Conservation (phyloP, 495 filamentous ascomycete species). For the Bathelium albidoporum region DNA sequence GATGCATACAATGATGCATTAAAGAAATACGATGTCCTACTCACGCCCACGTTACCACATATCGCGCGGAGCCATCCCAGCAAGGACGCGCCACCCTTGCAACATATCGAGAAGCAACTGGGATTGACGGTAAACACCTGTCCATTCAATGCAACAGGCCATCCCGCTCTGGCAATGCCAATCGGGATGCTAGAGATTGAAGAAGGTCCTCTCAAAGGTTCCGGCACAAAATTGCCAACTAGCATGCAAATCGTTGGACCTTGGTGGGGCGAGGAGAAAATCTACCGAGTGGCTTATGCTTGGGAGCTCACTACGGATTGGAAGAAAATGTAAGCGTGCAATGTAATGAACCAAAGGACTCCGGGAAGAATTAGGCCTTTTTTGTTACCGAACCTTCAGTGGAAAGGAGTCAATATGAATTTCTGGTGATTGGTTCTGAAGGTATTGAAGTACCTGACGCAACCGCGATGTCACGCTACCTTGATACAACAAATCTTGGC, state of each 20-base stretch:
- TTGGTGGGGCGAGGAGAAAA: conserved; percentile 39
- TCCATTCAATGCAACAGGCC: conserved; percentile 47
- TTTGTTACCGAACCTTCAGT: neutral
- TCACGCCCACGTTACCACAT: conserved; percentile 36
- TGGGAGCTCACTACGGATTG: conserved; percentile 44
- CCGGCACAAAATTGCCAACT: conserved; percentile 36
- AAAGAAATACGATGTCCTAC: conserved; percentile 35
- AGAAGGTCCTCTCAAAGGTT: conserved; percentile 26
- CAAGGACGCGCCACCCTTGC: conserved; percentile 16
- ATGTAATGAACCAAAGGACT: neutral
- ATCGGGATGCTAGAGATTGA: conserved; percentile 39
- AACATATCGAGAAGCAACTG: conserved; percentile 19
- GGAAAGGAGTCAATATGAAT: too few species aligned
- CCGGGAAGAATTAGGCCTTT: neutral
- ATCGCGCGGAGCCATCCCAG: conserved; percentile 26
- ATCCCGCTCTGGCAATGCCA: conserved; percentile 48
- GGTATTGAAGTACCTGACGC: too few species aligned
- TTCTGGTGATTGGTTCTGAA: too few species aligned
- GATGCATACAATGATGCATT: conserved; percentile 38
- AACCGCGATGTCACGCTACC: too few species aligned
- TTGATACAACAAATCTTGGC: too few species aligned
- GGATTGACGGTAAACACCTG: conserved; percentile 46
- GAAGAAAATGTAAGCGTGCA: conserved; percentile 28
- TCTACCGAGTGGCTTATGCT: conserved; percentile 39
- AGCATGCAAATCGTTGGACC: conserved; percentile 50